Evolutionary conservation across 495 filamentous ascomycete species (phyloP).

Genomic region (Podospora anserina): DNA sequence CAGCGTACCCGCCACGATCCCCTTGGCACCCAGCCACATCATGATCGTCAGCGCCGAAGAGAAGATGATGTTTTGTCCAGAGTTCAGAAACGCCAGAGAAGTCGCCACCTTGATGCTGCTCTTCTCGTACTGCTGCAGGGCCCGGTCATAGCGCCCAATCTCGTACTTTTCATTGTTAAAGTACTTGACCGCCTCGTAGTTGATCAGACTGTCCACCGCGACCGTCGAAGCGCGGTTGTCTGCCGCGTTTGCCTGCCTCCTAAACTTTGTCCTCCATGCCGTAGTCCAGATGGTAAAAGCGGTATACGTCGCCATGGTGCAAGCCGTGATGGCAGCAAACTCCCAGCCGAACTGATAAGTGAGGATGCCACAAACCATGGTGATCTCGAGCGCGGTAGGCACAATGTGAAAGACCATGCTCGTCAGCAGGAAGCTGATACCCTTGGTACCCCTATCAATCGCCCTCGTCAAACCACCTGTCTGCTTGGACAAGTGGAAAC

Average conservation of each 20-base stretch:
- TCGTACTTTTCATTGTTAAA: conserved; percentile 99
- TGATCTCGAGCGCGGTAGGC: conserved; percentile 89
- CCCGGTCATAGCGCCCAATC: conserved; percentile 82
- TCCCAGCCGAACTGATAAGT: conserved; percentile 91
- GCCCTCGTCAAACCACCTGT: conserved; percentile 92
- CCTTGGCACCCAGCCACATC: conserved; percentile 94
- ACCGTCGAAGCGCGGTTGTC: conserved; percentile 95
- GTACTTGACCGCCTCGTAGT: conserved; percentile 98
- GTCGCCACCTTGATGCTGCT: conserved; percentile 96
- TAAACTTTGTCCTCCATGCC: conserved; percentile 94
- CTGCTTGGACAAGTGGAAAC: conserved; percentile 90
- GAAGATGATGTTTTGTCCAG: conserved; percentile 98
- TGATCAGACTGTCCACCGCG: conserved; percentile 93
- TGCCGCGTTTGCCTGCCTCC: conserved; percentile 89
- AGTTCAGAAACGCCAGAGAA: conserved; percentile 86
- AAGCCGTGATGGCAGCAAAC: conserved; percentile 86
- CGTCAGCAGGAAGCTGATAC: conserved; percentile 92
- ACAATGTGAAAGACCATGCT: conserved; percentile 99
- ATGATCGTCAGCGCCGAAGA: conserved; percentile 90
- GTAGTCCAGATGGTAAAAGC: conserved; percentile 95
- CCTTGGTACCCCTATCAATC: conserved; percentile 95
- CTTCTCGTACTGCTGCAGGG: conserved; percentile 81
- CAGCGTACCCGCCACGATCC: conserved; percentile 73
- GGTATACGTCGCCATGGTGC: conserved; percentile 90
- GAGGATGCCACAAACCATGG: conserved; percentile 87